These are phyloP conservation scores for Blastomyces gilchristii DNA, from an alignment of 2,329 filamentous ascomycete genomes.

Conservation along the genomic window DNA sequence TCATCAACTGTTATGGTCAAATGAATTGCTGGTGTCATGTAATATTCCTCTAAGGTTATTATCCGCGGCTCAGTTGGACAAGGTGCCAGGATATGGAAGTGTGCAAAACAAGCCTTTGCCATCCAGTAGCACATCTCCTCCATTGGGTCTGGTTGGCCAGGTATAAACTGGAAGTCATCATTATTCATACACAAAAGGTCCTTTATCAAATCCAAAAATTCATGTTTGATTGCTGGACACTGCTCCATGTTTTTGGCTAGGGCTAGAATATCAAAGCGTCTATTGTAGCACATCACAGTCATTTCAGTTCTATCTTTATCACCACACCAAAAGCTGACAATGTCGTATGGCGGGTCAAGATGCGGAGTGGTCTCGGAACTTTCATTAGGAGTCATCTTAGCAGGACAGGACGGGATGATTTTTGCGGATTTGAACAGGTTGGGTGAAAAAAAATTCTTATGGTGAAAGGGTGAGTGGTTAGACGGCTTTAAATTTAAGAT, in stretches of 20 bases:
- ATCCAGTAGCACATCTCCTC: constrained; percentile 12
- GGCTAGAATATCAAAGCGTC: constrained; percentile 11
- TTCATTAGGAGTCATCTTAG: constrained; percentile 1
- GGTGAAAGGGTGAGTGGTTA: background rate
- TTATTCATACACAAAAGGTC: constrained; percentile 10
- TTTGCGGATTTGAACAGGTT: background rate
- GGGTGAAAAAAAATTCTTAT: background rate
- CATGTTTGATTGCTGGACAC: constrained; percentile 7
- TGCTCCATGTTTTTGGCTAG: constrained; percentile 9
- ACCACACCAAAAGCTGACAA: constrained; percentile 10
- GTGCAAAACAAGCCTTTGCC: constrained; percentile 11
- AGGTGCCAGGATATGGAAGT: constrained; percentile 9
- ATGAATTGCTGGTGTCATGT: constrained; percentile 7
- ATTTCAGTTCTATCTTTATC: constrained; percentile 9
- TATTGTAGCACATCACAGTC: constrained; percentile 10
- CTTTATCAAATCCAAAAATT: constrained; percentile 7
- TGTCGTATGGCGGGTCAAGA: constrained; percentile 8
- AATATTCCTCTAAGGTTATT: constrained; percentile 12
- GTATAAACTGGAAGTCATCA: constrained; percentile 9
- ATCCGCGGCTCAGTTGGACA: constrained; percentile 10
- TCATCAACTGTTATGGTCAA: constrained; percentile 8
- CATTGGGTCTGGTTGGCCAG: constrained; percentile 10
- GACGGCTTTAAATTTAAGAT: background rate
- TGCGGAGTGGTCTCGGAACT: background rate
- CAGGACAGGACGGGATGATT: background rate